Evolutionary conservation across 192 early-diverging fungal species (phyloP), one percentile per base, ranked within the genome.

Genomic region (Coemansia aciculifera): DNA sequence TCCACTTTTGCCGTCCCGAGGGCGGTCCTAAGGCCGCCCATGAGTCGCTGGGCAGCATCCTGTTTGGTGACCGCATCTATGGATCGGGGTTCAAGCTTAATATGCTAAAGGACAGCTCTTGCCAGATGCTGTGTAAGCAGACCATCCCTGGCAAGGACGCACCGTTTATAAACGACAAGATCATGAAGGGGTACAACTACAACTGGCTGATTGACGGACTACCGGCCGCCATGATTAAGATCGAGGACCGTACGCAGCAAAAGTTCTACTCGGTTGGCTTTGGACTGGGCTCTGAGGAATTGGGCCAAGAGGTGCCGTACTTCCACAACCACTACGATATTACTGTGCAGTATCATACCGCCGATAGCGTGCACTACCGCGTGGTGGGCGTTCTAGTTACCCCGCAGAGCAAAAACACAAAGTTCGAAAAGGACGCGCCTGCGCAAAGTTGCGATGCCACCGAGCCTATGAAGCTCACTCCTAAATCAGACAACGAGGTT

Each of bases 21-120:
- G 86, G 83, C 43, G 89, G 86, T 0, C 86, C 87, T 7, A 73
- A 86, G 63, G 79, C 86, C 1, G 85, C 88, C 63, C 72, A 90
- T 24, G 96, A 97, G 79, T 90, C 87, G 2, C 85, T 98, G 59
- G 96, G 96, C 37, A 90, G 88, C 67, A 95, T 98, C 44, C 78
- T 98, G 34, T 98, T 98, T 91, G 97, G 97, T 7, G 95, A 98
- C 67, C 87, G 96, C 36, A 91, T 98, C 68, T 95, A 88, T 63
- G 87, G 81, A 57, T 95, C 94, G 3, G 85, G 84, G 3, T 93
- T 93, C 68, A 73, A 94, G 82, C 87, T 97, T 77, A 74, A 70
- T 15, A 74, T 84, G 65, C 64, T 94, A 86, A 68, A 74, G n/a
- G 73, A 89, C 59, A 72, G 79, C 60, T 68, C 73, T 0, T 98